A percentile compares a stretch with the other conserved stretches of the same genome.
These are phyloP conservation scores for Lenzites betulinus DNA, from an alignment of 768 basidiomycete species.

Conservation along the genomic window DNA sequence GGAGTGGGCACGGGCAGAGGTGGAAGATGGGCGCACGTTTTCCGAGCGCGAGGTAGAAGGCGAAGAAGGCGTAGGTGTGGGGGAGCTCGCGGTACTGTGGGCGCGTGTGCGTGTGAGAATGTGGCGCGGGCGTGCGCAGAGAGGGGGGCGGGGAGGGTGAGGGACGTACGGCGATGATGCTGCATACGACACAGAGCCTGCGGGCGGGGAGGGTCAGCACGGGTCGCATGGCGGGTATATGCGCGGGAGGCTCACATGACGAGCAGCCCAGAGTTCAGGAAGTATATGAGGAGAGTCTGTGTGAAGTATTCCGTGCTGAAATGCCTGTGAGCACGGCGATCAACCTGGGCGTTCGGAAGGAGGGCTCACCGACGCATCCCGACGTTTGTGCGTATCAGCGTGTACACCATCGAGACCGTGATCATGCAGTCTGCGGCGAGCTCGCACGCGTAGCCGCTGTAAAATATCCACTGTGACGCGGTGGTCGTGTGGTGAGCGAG, in stretches of 20 bases:
- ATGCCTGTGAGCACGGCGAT: neutral
- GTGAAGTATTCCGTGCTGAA: neutral
- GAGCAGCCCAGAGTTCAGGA: conserved; percentile 1
- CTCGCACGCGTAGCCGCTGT: conserved; percentile 2
- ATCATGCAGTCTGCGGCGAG: neutral
- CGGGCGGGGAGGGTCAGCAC: no score
- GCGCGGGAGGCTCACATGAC: conserved; percentile 1
- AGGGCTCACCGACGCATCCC: neutral
- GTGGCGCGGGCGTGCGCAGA: no score
- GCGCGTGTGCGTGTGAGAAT: neutral
- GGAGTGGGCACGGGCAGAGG: no score
- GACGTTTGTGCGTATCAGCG: neutral
- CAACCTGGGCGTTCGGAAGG: neutral
- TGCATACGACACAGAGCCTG: conserved; percentile 10
- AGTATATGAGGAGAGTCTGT: neutral
- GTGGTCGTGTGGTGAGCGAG: neutral
- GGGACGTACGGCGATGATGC: neutral
- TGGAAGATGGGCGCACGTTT: neutral
- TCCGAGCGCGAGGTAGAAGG: conserved; percentile 1
- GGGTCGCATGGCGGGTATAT: neutral
- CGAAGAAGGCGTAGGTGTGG: neutral
- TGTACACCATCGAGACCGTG: neutral
- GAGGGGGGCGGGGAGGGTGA: no score
- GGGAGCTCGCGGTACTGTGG: neutral
- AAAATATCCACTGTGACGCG: neutral